Conservation (phyloP, 2,329 filamentous ascomycete species). For the Cladosporium sp. region DNA sequence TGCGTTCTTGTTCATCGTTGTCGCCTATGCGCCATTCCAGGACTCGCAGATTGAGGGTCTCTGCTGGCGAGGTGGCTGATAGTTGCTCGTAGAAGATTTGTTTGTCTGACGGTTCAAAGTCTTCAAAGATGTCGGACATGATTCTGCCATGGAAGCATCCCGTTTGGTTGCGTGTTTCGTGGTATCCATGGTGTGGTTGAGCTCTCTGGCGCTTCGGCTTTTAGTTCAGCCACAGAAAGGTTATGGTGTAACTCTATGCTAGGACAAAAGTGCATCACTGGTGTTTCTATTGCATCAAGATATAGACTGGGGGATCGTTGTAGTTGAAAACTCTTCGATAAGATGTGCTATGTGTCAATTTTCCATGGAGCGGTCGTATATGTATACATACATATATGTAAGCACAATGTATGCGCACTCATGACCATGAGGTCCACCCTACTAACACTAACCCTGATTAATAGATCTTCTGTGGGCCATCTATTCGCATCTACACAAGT, state of each 20-base stretch:
- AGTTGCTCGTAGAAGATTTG: background rate
- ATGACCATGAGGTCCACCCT: background rate
- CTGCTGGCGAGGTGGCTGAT: background rate
- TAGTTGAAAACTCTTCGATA: background rate
- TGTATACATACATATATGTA: background rate
- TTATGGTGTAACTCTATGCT: background rate
- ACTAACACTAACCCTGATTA: background rate
- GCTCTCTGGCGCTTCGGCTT: background rate
- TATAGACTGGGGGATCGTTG: background rate
- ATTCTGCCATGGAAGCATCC: background rate
- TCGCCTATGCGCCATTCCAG: background rate
- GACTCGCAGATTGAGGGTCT: background rate
- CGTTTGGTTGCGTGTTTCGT: background rate
- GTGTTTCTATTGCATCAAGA: background rate
- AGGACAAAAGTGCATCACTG: background rate
- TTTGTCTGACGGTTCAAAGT: background rate
- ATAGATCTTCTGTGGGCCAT: background rate
- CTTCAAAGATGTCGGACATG: constrained; percentile 1
- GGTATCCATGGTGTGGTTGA: background rate
- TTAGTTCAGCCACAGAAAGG: background rate
- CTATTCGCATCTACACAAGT: background rate
- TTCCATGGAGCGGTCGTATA: background rate
- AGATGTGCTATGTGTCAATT: background rate
- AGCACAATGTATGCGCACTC: background rate
- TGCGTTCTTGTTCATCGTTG: background rate